Evolutionary conservation across 371 early-diverging fungal species (phyloP), one percentile per base, ranked within the genome.

Genomic region (Batrachochytrium dendrobatidis): DNA sequence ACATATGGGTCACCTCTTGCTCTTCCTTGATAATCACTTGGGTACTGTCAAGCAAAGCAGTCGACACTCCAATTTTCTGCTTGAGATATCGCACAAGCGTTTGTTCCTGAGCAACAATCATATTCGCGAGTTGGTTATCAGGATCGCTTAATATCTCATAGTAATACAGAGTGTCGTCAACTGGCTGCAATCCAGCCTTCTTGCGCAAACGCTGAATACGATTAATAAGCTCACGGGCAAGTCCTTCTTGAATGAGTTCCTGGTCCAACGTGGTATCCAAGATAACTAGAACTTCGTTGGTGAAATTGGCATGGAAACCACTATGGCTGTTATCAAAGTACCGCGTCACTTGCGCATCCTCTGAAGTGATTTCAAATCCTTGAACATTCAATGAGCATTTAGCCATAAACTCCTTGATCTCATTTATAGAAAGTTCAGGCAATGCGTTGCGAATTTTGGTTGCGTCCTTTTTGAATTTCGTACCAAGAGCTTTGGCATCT

Each of bases 141-240:
- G 79, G 61, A 66, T 94, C 95, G 58, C 81, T 72, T 10, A 74
- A 75, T 55, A 95, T 75, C 59, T 85, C 71, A 67, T 85, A 88
- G 72, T 86, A 88, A 83, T 88, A 88, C 59, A 74, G 65, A 60
- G 95, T 87, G 48, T 86, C 84, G 70, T 97, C 98, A 20, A 87
- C 88, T 3, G 94, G 87, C 69, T 86, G 80, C 61, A 96, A 77
- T 34, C 82, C 85, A 1, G 86, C 85, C 70, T 93, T 92, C 84
- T 99, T 99, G 70, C 99, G 86, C 63, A 98, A 76, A 65, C 95
- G 89, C 80, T 99, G 99, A 22, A 99, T 89, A 66, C 98, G 89
- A 83, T 98, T 98, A 64, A 97, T 87, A 63, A 99, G 76, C 79
- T 99, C 99, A 65, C 99, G 86, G 24, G 98, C 99, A 55, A 87